A percentile compares a stretch with the other conserved stretches of the same genome.
Evolutionary conservation across 495 filamentous ascomycete genomes (phyloP).

Genomic region (Penicillium pancosmium): DNA sequence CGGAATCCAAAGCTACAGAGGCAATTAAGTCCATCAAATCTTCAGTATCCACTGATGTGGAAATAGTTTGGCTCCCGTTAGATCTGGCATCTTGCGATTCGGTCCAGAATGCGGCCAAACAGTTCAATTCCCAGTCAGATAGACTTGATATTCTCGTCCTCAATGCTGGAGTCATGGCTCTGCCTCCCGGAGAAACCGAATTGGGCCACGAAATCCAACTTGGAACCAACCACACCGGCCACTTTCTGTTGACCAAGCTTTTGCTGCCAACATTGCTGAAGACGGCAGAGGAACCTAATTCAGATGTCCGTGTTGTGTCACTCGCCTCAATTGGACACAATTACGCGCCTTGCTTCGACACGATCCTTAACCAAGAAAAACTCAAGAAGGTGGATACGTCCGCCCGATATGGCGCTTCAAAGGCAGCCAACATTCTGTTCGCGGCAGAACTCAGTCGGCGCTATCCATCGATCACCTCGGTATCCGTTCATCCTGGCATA

Average conservation of each 20-base stretch:
- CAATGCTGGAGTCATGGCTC: slow-evolving; percentile 64
- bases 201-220: slow-evolving; percentile 60
- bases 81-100: slow-evolving; percentile 49
- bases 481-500: slow-evolving; percentile 52
- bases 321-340: slow-evolving; percentile 43
- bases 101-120: slow-evolving; percentile 53
- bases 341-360: slow-evolving; percentile 30
- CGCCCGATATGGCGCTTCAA: slow-evolving; percentile 56
- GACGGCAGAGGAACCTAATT: slow-evolving; percentile 36
- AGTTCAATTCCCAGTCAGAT: slow-evolving; percentile 48
- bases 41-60: slow-evolving; percentile 21
- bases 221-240: slow-evolving; percentile 59
- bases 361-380: slow-evolving; percentile 32
- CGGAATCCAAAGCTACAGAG: slow-evolving; percentile 33
- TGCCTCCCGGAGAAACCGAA: slow-evolving; percentile 41
- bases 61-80: slow-evolving; percentile 44
- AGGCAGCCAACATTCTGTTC: slow-evolving; percentile 63
- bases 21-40: slow-evolving; percentile 28
- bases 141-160: slow-evolving; percentile 67
- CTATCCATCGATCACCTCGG: slow-evolving; percentile 46
- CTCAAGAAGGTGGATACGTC: slow-evolving; percentile 45
- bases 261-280: slow-evolving; percentile 35
- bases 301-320: slow-evolving; percentile 48
- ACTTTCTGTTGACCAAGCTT: slow-evolving; percentile 60
- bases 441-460: slow-evolving; percentile 49